Percentiles rank a stretch among this genome's conserved stretches.
These are phyloP conservation scores for Tolypocladium paradoxum DNA, from an alignment of 2,329 filamentous ascomycete species.

Conservation along the genomic window DNA sequence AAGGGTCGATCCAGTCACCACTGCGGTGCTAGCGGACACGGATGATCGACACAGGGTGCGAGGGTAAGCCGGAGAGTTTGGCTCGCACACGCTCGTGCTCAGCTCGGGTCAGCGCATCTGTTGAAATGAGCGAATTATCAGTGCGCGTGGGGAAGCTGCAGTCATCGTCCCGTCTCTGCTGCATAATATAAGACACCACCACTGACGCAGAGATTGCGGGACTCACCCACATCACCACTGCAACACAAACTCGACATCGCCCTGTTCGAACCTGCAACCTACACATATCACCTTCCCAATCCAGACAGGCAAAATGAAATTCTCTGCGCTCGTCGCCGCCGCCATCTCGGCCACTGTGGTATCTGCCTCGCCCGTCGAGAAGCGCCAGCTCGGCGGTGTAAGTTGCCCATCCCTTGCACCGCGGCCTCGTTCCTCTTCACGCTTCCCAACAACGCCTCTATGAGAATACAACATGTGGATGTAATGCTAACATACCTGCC, in stretches of 20 bases:
- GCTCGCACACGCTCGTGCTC: background rate
- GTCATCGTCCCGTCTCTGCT: background rate
- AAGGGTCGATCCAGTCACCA: too few species aligned
- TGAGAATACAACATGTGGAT: too few species aligned
- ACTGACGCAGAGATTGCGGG: background rate
- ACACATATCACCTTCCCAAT: background rate
- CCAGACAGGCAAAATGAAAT: conserved; percentile 16
- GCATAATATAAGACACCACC: background rate
- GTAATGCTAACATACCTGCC: background rate
- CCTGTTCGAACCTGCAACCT: background rate
- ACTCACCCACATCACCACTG: background rate
- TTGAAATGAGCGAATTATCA: background rate
- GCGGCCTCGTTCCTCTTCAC: background rate
- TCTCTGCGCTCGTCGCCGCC: conserved; percentile 10
- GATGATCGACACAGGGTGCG: too few species aligned
- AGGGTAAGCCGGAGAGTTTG: too few species aligned
- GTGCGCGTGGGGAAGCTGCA: background rate
- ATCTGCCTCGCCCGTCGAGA: conserved; percentile 21
- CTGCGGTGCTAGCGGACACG: background rate
- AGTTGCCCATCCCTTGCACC: conserved; percentile 12
- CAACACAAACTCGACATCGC: too few species aligned
- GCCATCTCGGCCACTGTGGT: conserved; percentile 11
- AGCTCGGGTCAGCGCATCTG: background rate
- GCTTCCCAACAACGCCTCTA: background rate
- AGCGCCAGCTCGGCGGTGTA: conserved; percentile 36